A percentile compares a stretch with the other conserved stretches of the same genome.
Evolutionary conservation across 2,329 filamentous ascomycete species (phyloP).

Genomic region (Aspergillus neoniger): DNA sequence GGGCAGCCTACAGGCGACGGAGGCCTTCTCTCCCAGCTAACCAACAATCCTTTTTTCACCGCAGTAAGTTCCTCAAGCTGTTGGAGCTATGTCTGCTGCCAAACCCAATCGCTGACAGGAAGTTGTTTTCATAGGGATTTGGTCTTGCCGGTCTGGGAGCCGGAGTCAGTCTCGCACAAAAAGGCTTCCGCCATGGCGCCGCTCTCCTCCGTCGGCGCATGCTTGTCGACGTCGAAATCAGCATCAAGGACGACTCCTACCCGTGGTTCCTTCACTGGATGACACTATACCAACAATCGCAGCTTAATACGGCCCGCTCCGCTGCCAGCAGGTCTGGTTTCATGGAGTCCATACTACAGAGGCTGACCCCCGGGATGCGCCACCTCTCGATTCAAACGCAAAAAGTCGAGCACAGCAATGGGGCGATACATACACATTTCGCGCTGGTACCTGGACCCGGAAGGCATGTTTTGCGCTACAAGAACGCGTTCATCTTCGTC

Average conservation of each 20-base stretch:
- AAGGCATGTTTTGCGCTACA: constrained; percentile 82
- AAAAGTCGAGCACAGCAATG: constrained; percentile 63
- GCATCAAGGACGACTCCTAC: constrained; percentile 89
- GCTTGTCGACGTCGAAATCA: constrained; percentile 94
- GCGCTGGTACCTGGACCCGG: constrained; percentile 89
- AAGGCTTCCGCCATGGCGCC: constrained; percentile 71
- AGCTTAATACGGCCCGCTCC: constrained; percentile 59
- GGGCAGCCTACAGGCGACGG: constrained; percentile 38
- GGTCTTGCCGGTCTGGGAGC: constrained; percentile 89
- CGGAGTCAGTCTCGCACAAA: constrained; percentile 75
- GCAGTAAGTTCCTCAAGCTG: constrained; percentile 39
- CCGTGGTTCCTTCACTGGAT: constrained; percentile 95
- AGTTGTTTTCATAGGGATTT: constrained; percentile 61
- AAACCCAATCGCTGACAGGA: neutral
- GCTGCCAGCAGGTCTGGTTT: constrained; percentile 43
- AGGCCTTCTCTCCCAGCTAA: constrained; percentile 47
- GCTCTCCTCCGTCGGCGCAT: constrained; percentile 77
- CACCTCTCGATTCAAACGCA: constrained; percentile 67
- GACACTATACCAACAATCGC: constrained; percentile 70
- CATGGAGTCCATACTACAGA: constrained; percentile 57
- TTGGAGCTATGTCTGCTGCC: neutral
- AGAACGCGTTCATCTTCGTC: constrained; percentile 83
- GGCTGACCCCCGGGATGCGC: constrained; percentile 62
- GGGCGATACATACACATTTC: constrained; percentile 76
- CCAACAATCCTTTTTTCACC: constrained; percentile 53